Conservation (phyloP, 305 asterid genomes). For the Withania somnifera region DNA sequence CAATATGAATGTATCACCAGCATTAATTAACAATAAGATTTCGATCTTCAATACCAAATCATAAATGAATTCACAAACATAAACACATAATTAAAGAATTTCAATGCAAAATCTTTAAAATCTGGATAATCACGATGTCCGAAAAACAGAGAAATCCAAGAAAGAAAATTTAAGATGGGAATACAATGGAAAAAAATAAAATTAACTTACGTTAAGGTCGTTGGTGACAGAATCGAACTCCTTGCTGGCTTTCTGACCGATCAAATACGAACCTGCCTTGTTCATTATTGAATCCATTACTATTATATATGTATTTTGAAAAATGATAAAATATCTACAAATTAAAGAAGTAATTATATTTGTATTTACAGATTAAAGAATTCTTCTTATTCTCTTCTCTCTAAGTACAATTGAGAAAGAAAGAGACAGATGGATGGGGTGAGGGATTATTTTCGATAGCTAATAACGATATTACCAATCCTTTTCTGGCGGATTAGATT, state of each 20-base stretch:
- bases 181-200: background rate
- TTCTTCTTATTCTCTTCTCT: background rate
- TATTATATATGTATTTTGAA: background rate
- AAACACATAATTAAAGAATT: background rate
- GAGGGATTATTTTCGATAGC: background rate
- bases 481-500: background rate
- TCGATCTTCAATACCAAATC: background rate
- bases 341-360: background rate
- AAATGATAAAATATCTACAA: background rate
- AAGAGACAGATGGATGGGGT: too few species aligned
- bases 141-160: background rate
- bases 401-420: background rate
- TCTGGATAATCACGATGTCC: background rate
- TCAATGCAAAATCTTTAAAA: background rate
- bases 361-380: background rate
- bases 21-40: background rate
- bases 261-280: slow-evolving; percentile 85
- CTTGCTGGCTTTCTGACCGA: slow-evolving; percentile 75
- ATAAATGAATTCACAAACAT: background rate
- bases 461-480: background rate
- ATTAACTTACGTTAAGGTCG: slow-evolving; percentile 46
- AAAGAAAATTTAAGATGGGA: background rate
- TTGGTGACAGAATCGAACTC: slow-evolving; percentile 73
- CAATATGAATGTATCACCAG: background rate
- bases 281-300: slow-evolving; percentile 71